phyloP scores from a whole-genome alignment of 2,329 filamentous ascomycete species.

The Shiraia sp. region DNA sequence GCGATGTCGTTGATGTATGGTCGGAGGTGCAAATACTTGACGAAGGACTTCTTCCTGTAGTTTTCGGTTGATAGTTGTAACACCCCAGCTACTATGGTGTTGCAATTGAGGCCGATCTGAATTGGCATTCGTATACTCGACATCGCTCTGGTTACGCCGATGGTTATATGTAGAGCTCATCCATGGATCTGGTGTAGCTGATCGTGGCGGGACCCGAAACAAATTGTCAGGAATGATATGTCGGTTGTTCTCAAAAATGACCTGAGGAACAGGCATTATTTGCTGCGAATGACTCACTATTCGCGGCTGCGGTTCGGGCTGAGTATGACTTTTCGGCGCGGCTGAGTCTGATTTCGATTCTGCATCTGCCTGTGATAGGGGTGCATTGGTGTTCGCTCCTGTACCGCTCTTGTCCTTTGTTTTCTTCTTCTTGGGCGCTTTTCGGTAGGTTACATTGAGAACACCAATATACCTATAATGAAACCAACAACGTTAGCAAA shows the following conservation, averaged over 20 bases:
- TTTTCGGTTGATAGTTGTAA: conserved; percentile 86
- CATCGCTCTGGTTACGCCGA: conserved; percentile 42
- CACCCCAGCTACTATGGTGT: conserved; percentile 72
- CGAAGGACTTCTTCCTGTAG: conserved; percentile 89
- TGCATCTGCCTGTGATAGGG: conserved; percentile 20
- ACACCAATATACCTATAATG: conserved; percentile 86
- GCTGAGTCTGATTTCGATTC: conserved; percentile 20
- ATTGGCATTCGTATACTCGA: conserved; percentile 26
- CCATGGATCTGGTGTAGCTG: conserved; percentile 44
- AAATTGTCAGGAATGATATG: conserved; percentile 89
- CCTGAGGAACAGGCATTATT: conserved; percentile 76
- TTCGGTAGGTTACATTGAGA: conserved; percentile 92
- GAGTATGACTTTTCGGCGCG: conserved; percentile 9
- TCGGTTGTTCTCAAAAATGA: conserved; percentile 90
- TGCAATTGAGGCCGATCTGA: conserved; percentile 49
- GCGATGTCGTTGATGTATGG: conserved; percentile 78
- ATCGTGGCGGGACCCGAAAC: conserved; percentile 64
- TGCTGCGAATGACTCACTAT: conserved; percentile 77
- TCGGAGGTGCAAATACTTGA: conserved; percentile 85
- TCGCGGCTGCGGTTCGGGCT: conserved; percentile 37
- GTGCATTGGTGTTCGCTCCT: conserved; percentile 17
- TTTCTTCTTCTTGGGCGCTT: conserved; percentile 68
- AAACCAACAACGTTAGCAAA: conserved; percentile 40
- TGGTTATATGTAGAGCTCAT: conserved; percentile 27
- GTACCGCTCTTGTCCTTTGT: conserved; percentile 37